Base-by-base conservation (phyloP, 257 asterid species). In the Asclepias syriaca region DNA sequence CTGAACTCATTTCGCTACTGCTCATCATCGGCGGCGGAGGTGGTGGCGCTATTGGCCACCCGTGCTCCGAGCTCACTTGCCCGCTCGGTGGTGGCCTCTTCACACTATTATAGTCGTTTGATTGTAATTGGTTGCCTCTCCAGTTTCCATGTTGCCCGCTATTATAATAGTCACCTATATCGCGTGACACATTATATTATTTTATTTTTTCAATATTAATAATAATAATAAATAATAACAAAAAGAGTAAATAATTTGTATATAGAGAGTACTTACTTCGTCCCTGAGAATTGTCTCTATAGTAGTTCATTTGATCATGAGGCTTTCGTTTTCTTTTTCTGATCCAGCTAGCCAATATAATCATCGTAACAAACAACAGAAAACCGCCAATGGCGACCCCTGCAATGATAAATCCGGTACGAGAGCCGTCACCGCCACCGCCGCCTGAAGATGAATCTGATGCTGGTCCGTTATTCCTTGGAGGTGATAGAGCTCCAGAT, bases 21-120 rank as follows among this genome's bases (percentile, higher is more conserved):
- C 66, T 75, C 87, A 80, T 60, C 88, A 84, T 81, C 15, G 97
- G 94, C 0, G 91, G 97, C 0, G 96, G 98, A 0, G 98, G 98
- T 0, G 98, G 98, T 0, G 97, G 95, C 21, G 74, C 84, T 4
- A 81, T 71, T 27, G 86, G 79, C 97, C 97, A 89, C 1, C 86
- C 71, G 19, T 81, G 82, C 27, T 93, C 98, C 0, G 95, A 86
- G 70, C 96, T 93, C 63, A 88, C 82, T 3, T 66, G 84, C 6
- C 73, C 81, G 68, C 93, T 92, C 7, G 65, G 87, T 0, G 87
- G 95, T 0, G 87, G 95, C 75, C 87, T 81, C 68, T 83, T 86
- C 48, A 79, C 69, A n/a, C 76, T 68, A 43, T 77, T 68, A 48
- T 80, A 86, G 1, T 88, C 93, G 1, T 66, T 59, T 3, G 83